Conservation (phyloP, 805 yeast genomes). For the Yamadazyma nakazawae region DNA sequence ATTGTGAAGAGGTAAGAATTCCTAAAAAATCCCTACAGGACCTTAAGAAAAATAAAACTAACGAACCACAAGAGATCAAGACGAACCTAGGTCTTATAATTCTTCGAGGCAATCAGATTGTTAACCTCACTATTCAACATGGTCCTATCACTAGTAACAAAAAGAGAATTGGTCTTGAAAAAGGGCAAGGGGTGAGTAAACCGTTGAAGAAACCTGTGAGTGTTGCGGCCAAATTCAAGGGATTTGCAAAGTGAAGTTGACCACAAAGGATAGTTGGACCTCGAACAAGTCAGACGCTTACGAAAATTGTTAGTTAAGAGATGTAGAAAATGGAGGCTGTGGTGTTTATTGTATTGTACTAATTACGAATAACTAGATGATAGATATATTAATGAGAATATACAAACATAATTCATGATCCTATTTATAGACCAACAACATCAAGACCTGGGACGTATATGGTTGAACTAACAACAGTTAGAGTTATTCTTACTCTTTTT, state of each 20-base stretch:
- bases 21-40: constrained; percentile 55
- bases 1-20: constrained; percentile 78
- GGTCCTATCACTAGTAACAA: constrained; percentile 50
- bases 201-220: constrained; percentile 37
- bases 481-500: constrained; percentile 55
- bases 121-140: constrained; percentile 64
- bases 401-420: not conserved
- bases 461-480: constrained; percentile 62
- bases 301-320: too few species aligned
- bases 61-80: constrained; percentile 41
- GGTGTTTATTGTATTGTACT: not conserved
- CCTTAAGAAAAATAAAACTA: constrained; percentile 25
- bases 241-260: not conserved
- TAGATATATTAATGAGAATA: not conserved
- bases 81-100: constrained; percentile 78
- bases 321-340: not conserved
- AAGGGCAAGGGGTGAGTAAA: constrained; percentile 27
- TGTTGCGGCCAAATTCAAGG: constrained; percentile 19
- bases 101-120: constrained; percentile 83
- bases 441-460: not conserved
- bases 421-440: not conserved
- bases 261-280: not conserved
- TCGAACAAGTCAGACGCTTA: too few species aligned
- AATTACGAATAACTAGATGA: not conserved
- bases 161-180: constrained; percentile 20